Conservation (phyloP, 1,139 yeast species). For the Geotrichum histeridarum region DNA sequence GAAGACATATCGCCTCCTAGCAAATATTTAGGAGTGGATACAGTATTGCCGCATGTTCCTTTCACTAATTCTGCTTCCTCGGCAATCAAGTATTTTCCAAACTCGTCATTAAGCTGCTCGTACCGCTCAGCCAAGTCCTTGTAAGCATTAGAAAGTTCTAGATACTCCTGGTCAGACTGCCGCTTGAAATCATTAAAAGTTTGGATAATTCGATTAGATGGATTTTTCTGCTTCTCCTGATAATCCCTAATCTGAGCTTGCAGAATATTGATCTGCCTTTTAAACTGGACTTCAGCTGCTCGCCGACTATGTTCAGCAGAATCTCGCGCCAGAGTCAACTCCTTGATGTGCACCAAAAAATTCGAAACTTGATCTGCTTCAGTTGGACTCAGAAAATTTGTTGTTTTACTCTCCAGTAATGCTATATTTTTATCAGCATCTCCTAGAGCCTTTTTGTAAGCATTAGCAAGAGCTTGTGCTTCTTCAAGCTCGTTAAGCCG, state of each 20-base stretch:
- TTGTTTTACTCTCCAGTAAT: conserved; percentile 12
- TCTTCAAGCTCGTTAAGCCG: conserved; percentile 23
- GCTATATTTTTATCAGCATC: conserved; percentile 25
- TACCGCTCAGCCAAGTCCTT: conserved; percentile 27
- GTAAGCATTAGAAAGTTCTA: conserved; percentile 26
- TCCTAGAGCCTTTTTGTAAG: conserved; percentile 23
- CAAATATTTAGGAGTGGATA: not conserved
- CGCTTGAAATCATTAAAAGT: conserved; percentile 22
- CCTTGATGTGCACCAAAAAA: conserved; percentile 9
- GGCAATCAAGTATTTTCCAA: conserved; percentile 16
- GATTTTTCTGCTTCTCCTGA: conserved; percentile 19
- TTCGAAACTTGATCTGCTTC: conserved; percentile 8
- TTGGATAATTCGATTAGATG: conserved; percentile 19
- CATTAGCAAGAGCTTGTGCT: conserved; percentile 19
- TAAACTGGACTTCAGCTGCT: conserved; percentile 18
- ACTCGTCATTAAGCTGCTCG: conserved; percentile 22
- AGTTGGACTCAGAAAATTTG: not conserved
- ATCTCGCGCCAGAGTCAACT: conserved; percentile 13
- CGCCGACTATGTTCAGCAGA: conserved; percentile 21
- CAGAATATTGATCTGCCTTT: conserved; percentile 22
- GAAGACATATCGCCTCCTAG: conserved; percentile 5
- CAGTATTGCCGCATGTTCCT: not conserved
- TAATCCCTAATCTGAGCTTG: conserved; percentile 20
- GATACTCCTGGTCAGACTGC: conserved; percentile 24
- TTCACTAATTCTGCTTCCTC: not conserved